phyloP scores from a whole-genome alignment of 345 rosid species.

The Geranium rotundifolium region DNA sequence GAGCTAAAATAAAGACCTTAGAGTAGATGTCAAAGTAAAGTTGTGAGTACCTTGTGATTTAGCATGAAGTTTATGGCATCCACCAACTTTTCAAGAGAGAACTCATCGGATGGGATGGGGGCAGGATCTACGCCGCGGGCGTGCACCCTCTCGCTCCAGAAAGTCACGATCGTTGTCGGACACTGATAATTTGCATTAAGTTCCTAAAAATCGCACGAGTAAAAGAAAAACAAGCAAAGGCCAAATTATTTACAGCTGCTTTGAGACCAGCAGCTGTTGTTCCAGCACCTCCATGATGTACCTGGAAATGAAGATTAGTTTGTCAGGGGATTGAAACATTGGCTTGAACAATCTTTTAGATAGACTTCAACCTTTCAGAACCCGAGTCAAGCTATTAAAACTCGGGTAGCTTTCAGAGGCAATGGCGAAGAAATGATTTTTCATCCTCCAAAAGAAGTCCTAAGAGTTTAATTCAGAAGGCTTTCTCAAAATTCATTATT shows the following conservation, averaged over 20 bases:
- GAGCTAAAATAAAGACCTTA: too few relatives aligned
- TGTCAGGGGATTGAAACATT: too few relatives aligned
- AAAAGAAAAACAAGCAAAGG: not conserved
- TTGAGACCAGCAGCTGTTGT: conserved; percentile 51
- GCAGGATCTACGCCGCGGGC: conserved; percentile 42
- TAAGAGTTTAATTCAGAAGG: too few relatives aligned
- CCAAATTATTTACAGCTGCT: conserved; percentile 35
- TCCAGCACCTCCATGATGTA: conserved; percentile 19
- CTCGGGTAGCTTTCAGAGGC: too few relatives aligned
- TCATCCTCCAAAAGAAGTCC: too few relatives aligned
- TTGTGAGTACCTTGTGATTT: conserved; percentile 25
- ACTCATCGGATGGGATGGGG: conserved; percentile 40
- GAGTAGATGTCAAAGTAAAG: too few relatives aligned
- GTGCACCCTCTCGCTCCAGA: conserved; percentile 54
- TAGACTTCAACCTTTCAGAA: too few relatives aligned
- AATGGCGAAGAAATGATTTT: too few relatives aligned
- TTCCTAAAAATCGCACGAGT: too few relatives aligned
- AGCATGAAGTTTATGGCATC: conserved; percentile 41
- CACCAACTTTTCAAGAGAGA: conserved; percentile 37
- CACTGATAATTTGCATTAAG: conserved; percentile 19
- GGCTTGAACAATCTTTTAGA: too few relatives aligned
- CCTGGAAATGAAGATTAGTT: conserved; percentile 11
- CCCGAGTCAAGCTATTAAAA: too few relatives aligned
- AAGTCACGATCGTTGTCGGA: conserved; percentile 45
- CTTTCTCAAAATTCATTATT: too few relatives aligned